Base-by-base conservation (phyloP, 2,329 filamentous ascomycete genomes). In the Fusarium sp. region DNA sequence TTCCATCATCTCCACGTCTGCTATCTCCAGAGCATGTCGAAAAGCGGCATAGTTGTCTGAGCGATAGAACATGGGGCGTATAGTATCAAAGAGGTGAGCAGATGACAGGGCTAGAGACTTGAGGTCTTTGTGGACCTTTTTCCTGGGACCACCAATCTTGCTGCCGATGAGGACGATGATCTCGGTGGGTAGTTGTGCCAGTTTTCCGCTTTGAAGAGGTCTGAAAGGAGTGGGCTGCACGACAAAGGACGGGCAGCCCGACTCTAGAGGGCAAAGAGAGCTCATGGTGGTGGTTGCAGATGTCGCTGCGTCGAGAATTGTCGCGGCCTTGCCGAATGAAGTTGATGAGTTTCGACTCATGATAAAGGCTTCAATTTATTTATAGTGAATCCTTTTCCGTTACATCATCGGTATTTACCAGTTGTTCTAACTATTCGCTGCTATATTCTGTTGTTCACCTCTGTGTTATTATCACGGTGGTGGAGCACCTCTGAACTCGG, bases 171-270 rank as follows among this genome's bases (percentile, higher is more conserved):
- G 2, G 1, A 19, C 7, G n/a, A 57, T 25, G 11, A 46, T 41
- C 28, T 57, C 53, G 19, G 39, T n/a, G 15, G 53, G 46, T 4
- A 56, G 19, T 6, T 15, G n/a, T 11, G 31, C 9, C n/a, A 50
- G 34, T 22, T 31, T 39, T 11, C 39, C 7, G 26, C 6, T 31
- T 9, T 31, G 41, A 7, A 7, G 11, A 22, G 41, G 41, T 22
- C 41, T 24, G 11, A 15, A 4, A 10, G 13, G 7, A 11, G 24
- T 9, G n/a, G 12, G 13, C 12, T 41, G 8, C 25, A 41, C 25
- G 13, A 24, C 24, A 22, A 38, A 38, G 11, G 15, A 36, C 15
- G n/a, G n/a, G 35, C 15, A 36, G 15, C 15, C 35, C 35, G 8
- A 11, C 9, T 40, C 38, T 9, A 26, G 22, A 15, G 22, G 8